phyloP scores from a whole-genome alignment of 2,329 filamentous ascomycete genomes.

The Drechslera avenae region DNA sequence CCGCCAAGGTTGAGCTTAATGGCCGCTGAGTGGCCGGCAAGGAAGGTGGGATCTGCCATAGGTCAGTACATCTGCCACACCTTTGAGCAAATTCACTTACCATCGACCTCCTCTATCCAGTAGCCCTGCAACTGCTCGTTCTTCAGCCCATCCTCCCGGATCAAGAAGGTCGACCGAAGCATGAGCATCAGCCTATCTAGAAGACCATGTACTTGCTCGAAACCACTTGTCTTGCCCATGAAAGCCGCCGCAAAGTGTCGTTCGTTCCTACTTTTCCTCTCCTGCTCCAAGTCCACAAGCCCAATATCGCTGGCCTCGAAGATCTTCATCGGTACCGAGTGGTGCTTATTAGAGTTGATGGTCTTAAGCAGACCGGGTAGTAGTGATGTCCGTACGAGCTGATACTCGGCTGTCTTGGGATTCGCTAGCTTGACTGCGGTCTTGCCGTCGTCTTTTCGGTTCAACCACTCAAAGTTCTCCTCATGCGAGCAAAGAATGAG shows the following conservation, averaged over 20 bases:
- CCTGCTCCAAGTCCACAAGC: conserved; percentile 80
- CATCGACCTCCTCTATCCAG: conserved; percentile 92
- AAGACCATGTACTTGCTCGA: conserved; percentile 93
- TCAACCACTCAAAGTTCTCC: conserved; percentile 96
- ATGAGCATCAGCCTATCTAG: conserved; percentile 91
- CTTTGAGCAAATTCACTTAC: conserved; percentile 48
- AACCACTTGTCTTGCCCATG: conserved; percentile 92
- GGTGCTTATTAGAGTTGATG: conserved; percentile 88
- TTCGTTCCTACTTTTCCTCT: conserved; percentile 88
- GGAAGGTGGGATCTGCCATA: conserved; percentile 77
- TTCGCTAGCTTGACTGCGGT: conserved; percentile 86
- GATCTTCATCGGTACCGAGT: conserved; percentile 86
- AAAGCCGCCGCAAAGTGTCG: conserved; percentile 94
- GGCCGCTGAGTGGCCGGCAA: conserved; percentile 84
- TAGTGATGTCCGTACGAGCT: conserved; percentile 86
- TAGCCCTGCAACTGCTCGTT: conserved; percentile 71
- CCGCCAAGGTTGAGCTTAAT: conserved; percentile 77
- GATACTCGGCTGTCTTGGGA: conserved; percentile 91
- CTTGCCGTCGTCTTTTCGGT: conserved; percentile 83
- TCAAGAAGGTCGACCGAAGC: conserved; percentile 82
- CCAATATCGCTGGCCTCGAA: conserved; percentile 91
- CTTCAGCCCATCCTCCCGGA: conserved; percentile 68
- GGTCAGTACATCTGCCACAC: conserved; percentile 11
- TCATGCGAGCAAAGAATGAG: conserved; percentile 96
- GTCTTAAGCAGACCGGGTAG: conserved; percentile 91